phyloP scores from a whole-genome alignment of 2,329 filamentous ascomycete genomes.

The Fusarium sp. region DNA sequence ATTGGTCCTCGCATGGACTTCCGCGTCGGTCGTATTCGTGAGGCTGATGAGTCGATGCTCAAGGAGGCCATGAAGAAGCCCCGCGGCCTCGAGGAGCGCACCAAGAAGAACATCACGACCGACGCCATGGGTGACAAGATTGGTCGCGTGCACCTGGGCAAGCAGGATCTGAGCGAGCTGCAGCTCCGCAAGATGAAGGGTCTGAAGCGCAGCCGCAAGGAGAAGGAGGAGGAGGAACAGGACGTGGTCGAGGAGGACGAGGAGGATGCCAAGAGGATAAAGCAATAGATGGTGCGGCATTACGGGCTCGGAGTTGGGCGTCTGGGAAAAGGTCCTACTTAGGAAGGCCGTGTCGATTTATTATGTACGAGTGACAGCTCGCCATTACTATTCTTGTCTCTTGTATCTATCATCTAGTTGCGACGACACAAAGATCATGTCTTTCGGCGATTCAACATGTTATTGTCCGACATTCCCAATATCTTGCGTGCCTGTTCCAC shows the following conservation, averaged over 20 bases:
- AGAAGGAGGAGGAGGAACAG: slow-evolving; percentile 63
- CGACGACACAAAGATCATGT: background rate
- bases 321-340: slow-evolving; percentile 46
- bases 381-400: background rate
- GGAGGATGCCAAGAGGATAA: slow-evolving; percentile 54
- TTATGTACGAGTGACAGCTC: slow-evolving; percentile 32
- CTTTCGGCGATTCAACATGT: background rate
- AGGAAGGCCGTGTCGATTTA: slow-evolving; percentile 43
- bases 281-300: slow-evolving; percentile 44
- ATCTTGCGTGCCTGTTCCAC: background rate
- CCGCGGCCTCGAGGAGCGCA: slow-evolving; percentile 78
- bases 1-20: slow-evolving; percentile 96
- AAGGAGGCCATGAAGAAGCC: slow-evolving; percentile 93
- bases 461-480: background rate
- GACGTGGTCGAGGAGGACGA: slow-evolving; percentile 56
- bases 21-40: slow-evolving; percentile 81
- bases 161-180: slow-evolving; percentile 86
- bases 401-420: background rate
- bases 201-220: slow-evolving; percentile 79
- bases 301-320: slow-evolving; percentile 47
- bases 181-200: slow-evolving; percentile 99
- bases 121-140: slow-evolving; percentile 97
- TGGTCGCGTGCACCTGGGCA: slow-evolving; percentile 89
- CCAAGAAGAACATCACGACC: slow-evolving; percentile 96
- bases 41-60: slow-evolving; percentile 81